Percentiles rank a stretch among this genome's conserved stretches.
Evolutionary conservation across 140 eudicot genomes (phyloP).

Genomic region (Bidens hawaiensis): DNA sequence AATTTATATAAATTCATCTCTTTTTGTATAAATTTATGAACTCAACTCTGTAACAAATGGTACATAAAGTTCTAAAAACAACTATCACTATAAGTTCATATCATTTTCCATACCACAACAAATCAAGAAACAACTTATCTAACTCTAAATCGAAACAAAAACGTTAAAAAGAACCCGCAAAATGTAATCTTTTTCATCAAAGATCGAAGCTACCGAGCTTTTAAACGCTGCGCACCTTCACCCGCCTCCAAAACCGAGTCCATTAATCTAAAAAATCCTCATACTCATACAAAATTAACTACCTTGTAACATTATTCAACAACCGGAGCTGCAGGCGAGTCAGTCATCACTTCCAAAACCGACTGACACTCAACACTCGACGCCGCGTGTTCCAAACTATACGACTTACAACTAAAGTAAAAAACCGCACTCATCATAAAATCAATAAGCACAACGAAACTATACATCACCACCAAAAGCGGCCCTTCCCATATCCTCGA

Average conservation of each 20-base stretch:
- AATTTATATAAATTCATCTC: too few species aligned
- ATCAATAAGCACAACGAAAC: slow-evolving; percentile 80
- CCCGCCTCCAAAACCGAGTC: slow-evolving; percentile 9
- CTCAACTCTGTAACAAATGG: too few species aligned
- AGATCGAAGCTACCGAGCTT: slow-evolving; percentile 20
- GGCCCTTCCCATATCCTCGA: slow-evolving; percentile 99
- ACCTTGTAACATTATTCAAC: slow-evolving; percentile 22
- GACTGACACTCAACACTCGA: slow-evolving; percentile 55
- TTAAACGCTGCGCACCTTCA: slow-evolving; percentile 8
- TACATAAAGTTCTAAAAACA: not conserved
- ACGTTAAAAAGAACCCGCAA: not conserved
- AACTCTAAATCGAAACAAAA: slow-evolving; percentile 9
- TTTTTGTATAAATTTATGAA: too few species aligned
- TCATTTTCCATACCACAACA: slow-evolving; percentile 7
- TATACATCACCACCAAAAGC: slow-evolving; percentile 85
- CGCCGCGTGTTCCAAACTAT: slow-evolving; percentile 49
- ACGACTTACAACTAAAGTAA: slow-evolving; percentile 83
- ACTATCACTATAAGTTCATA: not conserved
- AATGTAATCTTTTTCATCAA: slow-evolving; percentile 12
- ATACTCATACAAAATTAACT: slow-evolving; percentile 14
- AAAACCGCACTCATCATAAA: slow-evolving; percentile 88
- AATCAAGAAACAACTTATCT: slow-evolving; percentile 22
- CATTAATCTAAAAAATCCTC: not conserved
- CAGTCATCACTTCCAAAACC: slow-evolving; percentile 55
- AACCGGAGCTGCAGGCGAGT: slow-evolving; percentile 27